Base-by-base conservation (phyloP, 1,139 yeast genomes). In the Yamadazyma spencermartinsiae region DNA sequence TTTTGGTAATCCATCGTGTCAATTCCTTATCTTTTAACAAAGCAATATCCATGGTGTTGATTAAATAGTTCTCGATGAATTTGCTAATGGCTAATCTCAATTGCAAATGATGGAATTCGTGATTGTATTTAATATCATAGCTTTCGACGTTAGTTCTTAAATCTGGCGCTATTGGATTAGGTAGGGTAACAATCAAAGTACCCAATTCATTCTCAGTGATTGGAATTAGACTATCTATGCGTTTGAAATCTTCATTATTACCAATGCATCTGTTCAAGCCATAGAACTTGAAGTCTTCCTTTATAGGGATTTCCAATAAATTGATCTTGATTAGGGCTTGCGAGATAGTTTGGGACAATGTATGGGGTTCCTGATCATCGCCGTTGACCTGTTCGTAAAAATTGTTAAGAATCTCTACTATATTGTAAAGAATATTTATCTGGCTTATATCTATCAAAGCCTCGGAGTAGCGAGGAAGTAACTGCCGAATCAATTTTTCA, bases 201-300 rank as follows among this genome's bases (percentile, higher is more conserved):
- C 58, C 52, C 18, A 66, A 43, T 15, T 48, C 34, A 37, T 60
- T 61, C 33, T 53, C 55, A 0, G 54, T 49, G 4, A 38, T 35
- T 0, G 75, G 75, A 4, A 69, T 54, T 9, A 63, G 56, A 10
- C 57, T 48, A 37, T 65, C 65, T 24, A 72, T 48, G 34, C 60
- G 62, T 1, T 43, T 42, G 29, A 66, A 60, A 49, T 71, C 78
- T 3, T 46, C 42, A 46, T 77, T 79, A 44, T 76, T 76, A 0
- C 86, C 86, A 23, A 78, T 43, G 2, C 68, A 46, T 44, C 83
- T 53, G 50, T 77, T 80, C 38, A 82, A 58, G 0, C 87, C 85
- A 48, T 63, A 74, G 34, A 73, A 63, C 56, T 63, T 58, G 36
- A 73, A 67, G 40, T 68, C 74, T 2, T 60, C 63, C 34, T 61